Percentiles rank a stretch among this genome's conserved stretches.
Conservation (phyloP, 345 rosid genomes). For the Excoecaria cochinchinensis region DNA sequence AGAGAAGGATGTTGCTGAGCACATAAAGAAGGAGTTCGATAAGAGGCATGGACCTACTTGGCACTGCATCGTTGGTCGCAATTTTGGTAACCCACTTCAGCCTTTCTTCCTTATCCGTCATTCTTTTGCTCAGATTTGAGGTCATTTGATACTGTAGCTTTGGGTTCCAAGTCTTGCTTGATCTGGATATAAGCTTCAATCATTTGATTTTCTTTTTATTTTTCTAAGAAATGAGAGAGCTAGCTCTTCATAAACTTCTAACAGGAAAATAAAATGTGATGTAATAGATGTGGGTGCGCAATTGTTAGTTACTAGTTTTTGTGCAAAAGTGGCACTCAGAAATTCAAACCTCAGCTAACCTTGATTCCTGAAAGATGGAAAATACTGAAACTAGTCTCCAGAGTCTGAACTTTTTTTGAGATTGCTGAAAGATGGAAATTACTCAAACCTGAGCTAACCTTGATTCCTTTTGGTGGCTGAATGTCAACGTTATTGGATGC, state of each 20-base stretch:
- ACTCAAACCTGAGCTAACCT: not conserved
- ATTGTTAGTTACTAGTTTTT: not conserved
- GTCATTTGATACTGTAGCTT: not conserved
- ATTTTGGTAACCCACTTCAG: conserved; percentile 66
- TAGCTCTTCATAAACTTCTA: not conserved
- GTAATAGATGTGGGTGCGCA: not conserved
- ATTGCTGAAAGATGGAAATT: not conserved
- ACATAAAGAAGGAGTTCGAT: conserved; percentile 95
- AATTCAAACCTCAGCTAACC: too few species aligned
- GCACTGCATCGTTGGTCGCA: conserved; percentile 99
- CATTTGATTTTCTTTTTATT: not conserved
- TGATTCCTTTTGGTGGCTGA: not conserved
- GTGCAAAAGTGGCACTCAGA: not conserved
- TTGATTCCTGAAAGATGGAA: too few species aligned
- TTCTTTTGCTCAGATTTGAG: conserved; percentile 13
- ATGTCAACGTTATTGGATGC: not conserved
- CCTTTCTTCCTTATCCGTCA: conserved; percentile 6
- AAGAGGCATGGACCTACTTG: conserved; percentile 93
- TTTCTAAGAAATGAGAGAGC: not conserved
- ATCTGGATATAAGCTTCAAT: not conserved
- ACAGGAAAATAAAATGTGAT: not conserved
- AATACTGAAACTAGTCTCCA: not conserved
- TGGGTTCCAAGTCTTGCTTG: not conserved
- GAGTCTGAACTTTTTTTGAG: not conserved
- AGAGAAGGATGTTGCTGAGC: conserved; percentile 98